Evolutionary conservation across 2,329 filamentous ascomycete species (phyloP), one percentile per base, ranked within the genome.

Genomic region (Lecanicillium sp.): DNA sequence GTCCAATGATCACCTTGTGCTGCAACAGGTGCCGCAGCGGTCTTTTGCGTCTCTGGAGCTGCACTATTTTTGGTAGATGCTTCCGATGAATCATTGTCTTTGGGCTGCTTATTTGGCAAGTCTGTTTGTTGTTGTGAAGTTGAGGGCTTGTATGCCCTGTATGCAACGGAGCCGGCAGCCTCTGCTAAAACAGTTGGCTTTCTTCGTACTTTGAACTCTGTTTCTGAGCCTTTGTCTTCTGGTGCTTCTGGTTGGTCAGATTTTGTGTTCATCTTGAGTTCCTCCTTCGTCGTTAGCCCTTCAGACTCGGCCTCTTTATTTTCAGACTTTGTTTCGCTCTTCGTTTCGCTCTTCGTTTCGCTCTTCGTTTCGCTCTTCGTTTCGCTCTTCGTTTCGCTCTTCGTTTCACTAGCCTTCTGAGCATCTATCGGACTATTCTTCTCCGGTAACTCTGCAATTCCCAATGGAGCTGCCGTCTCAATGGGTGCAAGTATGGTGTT

Each of bases 361-460:
- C n/a, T 19, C 18, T 15, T 19, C 32, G 11, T 8, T 11, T 40
- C 25, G 19, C 35, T 28, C 4, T 16, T 32, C 28, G 15, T 42
- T 22, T 37, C 36, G 27, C 43, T 42, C 31, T 22, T 44, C 40
- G 22, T 40, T 50, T 44, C 29, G 38, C 36, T 33, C 25, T 52
- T 35, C 6, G 43, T 34, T 5, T 48, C 47, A 2, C 43, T 38
- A 12, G 45, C 48, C 2, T 43, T 37, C 42, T 47, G 53, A 11
- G 48, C 35, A 16, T 57, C 54, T 9, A 57, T 38, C 18, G 57
- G 50, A 25, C 53, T 54, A 9, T 51, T 50, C 19, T 59, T 47
- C 44, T 57, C 51, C 3, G 64, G 58, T 18, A 70, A 43, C 52
- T 74, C 64, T 17, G 62, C 57, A 33, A 58, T 46, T 6, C 48